Evolutionary conservation across 1,284 basidiomycete genomes (phyloP).

Genomic region (Trichosporon ovoides): DNA sequence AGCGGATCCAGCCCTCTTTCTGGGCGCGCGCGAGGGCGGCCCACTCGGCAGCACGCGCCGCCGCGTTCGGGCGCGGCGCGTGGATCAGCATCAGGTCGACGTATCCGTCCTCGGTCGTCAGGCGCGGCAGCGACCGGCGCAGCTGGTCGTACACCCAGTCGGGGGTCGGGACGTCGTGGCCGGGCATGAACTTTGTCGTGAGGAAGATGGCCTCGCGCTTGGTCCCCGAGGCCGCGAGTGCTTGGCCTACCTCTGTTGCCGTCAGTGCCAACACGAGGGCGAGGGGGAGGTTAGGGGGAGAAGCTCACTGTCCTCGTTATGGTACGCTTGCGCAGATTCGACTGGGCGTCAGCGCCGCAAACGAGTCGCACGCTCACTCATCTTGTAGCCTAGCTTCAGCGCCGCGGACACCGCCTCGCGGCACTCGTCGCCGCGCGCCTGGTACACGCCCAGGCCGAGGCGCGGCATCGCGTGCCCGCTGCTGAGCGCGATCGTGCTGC

Average conservation of each 20-base stretch:
- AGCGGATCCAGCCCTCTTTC: conserved; percentile 61
- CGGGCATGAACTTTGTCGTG: conserved; percentile 61
- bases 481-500: conserved; percentile 36
- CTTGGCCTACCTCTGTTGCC: conserved; percentile 33
- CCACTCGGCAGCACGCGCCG: conserved; percentile 38
- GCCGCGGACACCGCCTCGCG: conserved; percentile 62
- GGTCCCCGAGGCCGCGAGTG: conserved; percentile 17
- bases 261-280: not conserved
- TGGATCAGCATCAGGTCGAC: conserved; percentile 75
- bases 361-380: conserved; percentile 44
- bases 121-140: conserved; percentile 21
- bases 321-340: conserved; percentile 60
- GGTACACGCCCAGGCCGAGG: conserved; percentile 77
- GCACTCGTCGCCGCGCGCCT: conserved; percentile 58
- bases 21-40: conserved; percentile 43
- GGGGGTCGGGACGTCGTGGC: conserved; percentile 50
- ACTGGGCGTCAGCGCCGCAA: conserved; percentile 23
- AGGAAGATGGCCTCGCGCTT: conserved; percentile 41
- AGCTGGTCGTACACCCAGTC: conserved; percentile 47
- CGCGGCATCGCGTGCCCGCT: conserved; percentile 56
- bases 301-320: conserved; percentile 71
- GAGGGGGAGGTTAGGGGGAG: not conserved
- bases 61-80: conserved; percentile 30
- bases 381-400: conserved; percentile 65
- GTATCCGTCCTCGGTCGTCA: conserved; percentile 50